These are phyloP conservation scores for Endocalyx cinctus DNA, from an alignment of 2,329 filamentous ascomycete species.

Conservation along the genomic window DNA sequence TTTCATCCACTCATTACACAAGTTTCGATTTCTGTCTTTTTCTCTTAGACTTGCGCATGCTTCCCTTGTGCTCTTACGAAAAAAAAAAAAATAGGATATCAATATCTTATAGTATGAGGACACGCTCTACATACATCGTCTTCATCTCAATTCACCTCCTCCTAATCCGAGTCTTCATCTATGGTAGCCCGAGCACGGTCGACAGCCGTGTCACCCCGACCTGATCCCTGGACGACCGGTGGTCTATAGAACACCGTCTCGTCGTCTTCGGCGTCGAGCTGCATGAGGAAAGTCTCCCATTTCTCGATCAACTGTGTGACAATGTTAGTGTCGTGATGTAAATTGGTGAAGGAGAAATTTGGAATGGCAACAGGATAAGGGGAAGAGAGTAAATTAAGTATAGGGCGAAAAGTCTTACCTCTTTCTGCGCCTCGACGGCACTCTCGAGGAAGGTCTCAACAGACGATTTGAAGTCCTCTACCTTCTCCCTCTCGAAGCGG, in stretches of 20 bases:
- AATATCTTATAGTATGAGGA: no score
- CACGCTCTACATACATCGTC: no score
- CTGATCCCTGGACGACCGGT: slow-evolving; percentile 47
- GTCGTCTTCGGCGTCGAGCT: slow-evolving; percentile 90
- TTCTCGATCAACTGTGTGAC: slow-evolving; percentile 64
- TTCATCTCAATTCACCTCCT: slow-evolving; percentile 3
- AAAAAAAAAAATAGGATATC: no score
- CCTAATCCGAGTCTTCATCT: slow-evolving; percentile 57
- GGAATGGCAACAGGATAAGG: background rate
- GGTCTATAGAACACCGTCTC: slow-evolving; percentile 63
- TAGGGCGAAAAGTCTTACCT: slow-evolving; percentile 55
- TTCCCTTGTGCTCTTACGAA: no score
- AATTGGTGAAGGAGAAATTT: no score
- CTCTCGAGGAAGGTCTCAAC: slow-evolving; percentile 97
- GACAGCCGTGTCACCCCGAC: slow-evolving; percentile 52
- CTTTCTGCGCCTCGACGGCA: slow-evolving; percentile 96
- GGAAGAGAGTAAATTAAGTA: background rate
- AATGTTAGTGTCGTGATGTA: slow-evolving; percentile 1
- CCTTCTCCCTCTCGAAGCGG: slow-evolving; percentile 93
- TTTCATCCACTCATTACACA: no score
- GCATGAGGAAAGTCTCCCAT: slow-evolving; percentile 97
- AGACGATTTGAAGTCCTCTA: slow-evolving; percentile 97
- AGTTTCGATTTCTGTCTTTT: no score
- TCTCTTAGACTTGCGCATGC: no score
- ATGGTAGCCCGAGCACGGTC: slow-evolving; percentile 56